A percentile compares a stretch with the other conserved stretches of the same genome.
Conservation (phyloP, 345 rosid genomes). For the Bruguiera gymnorhiza region DNA sequence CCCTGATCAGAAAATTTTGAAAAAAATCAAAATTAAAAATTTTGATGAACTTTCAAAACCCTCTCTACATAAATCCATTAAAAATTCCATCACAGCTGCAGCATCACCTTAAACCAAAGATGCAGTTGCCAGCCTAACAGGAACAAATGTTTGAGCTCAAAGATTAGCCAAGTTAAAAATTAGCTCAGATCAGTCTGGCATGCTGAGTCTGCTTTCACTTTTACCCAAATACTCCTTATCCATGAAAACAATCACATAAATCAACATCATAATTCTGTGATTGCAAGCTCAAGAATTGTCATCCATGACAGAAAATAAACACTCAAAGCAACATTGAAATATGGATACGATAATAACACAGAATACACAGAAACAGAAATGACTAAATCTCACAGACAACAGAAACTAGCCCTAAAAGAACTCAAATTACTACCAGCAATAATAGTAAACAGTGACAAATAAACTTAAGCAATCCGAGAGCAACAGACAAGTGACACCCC, state of each 20-base stretch:
- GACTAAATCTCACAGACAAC: neutral
- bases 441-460: neutral
- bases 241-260: neutral
- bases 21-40: no score
- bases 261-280: neutral
- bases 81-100: neutral
- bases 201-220: no score
- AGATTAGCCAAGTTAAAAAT: no score
- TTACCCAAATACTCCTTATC: no score
- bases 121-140: neutral
- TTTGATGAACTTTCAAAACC: no score
- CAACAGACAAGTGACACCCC: neutral
- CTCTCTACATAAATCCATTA: no score
- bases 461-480: neutral
- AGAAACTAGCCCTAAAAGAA: neutral
- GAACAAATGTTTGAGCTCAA: neutral
- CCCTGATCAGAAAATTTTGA: neutral
- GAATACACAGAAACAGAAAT: no score
- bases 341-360: no score
- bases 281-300: no score
- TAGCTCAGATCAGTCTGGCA: no score
- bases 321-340: no score
- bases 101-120: slow-evolving; percentile 1
- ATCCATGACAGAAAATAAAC: no score
- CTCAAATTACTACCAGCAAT: neutral